Evolutionary conservation across 148 eudicot genomes (phyloP), one percentile per base, ranked within the genome.

Genomic region (Selenicereus undatus): DNA sequence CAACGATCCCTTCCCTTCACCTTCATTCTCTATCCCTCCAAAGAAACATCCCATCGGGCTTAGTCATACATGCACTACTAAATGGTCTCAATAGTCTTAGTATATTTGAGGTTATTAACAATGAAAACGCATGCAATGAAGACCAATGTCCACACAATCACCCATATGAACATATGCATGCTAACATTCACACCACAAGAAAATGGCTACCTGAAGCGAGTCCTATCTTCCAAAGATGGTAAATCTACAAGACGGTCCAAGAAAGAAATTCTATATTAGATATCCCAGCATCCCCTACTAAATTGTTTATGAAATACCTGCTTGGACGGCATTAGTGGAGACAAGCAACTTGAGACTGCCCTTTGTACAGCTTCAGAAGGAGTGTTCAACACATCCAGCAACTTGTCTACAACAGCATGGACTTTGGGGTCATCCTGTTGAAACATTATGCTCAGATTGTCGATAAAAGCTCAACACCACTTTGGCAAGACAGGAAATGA

Each of bases 281-380:
- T 72, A 74, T 20, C 18, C 13, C 18, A 75, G 29, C 20, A 75
- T 29, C n/a, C 65, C 27, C 65, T 21, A 76, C 21, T 35, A 77
- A 5, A 45, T 24, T 18, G 14, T 14, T 75, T 32, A 48, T 43
- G 8, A 79, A 76, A 75, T 86, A 93, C 99, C 89, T 91, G 94
- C 82, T 96, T 96, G 81, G 99, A 92, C 79, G 86, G 91, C 93
- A 94, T 92, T 29, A 96, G 81, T 64, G 99, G 99, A 77, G 99
- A 92, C 82, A 96, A 86, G 88, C 99, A 96, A 39, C 88, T 80
- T 26, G 99, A 90, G 79, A 96, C 99, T 77, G 99, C 99, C 79
- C 98, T 89, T 79, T 96, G 99, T 66, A 96, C 99, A 80, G 99
- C 90, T 91, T 96, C 99, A 64, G 99, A 96, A 27, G 99, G 99